A percentile compares a stretch with the other conserved stretches of the same genome.
phyloP scores from a whole-genome alignment of 2,329 filamentous ascomycete genomes.

The Fusarium sp. region DNA sequence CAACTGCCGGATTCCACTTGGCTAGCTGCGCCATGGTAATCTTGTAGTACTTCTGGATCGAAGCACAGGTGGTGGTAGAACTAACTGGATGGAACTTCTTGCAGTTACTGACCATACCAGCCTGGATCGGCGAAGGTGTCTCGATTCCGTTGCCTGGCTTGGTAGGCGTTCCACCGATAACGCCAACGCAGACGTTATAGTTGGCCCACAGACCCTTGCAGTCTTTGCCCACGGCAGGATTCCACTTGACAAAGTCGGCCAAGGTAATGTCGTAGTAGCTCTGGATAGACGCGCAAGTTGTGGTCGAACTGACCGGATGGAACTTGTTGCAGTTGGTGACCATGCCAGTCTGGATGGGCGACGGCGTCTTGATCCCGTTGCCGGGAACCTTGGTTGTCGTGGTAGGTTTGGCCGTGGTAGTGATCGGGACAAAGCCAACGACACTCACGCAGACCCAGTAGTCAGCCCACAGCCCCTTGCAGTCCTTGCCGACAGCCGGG shows the following conservation, averaged over 20 bases:
- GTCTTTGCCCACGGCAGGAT: constrained; percentile 23
- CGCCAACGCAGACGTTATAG: constrained; percentile 6
- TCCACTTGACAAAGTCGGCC: constrained; percentile 44
- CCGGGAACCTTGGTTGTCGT: not conserved
- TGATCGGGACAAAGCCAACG: not conserved
- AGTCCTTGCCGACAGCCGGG: constrained; percentile 23
- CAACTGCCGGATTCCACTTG: constrained; percentile 39
- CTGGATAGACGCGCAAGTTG: not conserved
- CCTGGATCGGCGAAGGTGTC: constrained; percentile 43
- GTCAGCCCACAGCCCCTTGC: constrained; percentile 11
- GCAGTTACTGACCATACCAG: constrained; percentile 50
- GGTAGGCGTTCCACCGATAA: not conserved
- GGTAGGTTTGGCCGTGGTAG: not conserved
- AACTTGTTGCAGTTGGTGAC: constrained; percentile 51
- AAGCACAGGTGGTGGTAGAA: not conserved
- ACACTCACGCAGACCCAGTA: constrained; percentile 13
- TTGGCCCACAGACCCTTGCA: constrained; percentile 28
- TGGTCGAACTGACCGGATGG: constrained; percentile 37
- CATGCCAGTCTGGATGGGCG: constrained; percentile 50
- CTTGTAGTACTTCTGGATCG: not conserved
- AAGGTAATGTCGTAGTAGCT: not conserved
- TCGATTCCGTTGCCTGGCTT: not conserved
- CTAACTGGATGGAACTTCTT: constrained; percentile 49
- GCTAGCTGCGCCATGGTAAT: constrained; percentile 37
- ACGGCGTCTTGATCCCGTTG: not conserved